Evolutionary conservation across 2,329 filamentous ascomycete genomes (phyloP).

Genomic region (Sclerotinia subarctica): DNA sequence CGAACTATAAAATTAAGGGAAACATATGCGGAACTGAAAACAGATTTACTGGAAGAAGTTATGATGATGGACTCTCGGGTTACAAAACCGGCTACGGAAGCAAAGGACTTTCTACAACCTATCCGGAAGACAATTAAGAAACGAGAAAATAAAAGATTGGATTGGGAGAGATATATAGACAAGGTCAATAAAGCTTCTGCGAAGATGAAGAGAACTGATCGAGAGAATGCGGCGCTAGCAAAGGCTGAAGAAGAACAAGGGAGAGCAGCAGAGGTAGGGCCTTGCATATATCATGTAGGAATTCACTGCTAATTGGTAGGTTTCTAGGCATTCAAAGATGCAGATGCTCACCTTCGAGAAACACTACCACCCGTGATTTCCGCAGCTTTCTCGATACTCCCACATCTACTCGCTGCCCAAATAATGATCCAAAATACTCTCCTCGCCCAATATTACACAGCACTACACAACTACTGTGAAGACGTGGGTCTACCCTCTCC

Average conservation of each 20-base stretch:
- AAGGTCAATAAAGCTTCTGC: constrained; percentile 66
- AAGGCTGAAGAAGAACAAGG: constrained; percentile 71
- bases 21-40: constrained; percentile 67
- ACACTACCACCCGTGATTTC: constrained; percentile 69
- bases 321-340: constrained; percentile 64
- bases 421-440: constrained; percentile 75
- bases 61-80: constrained; percentile 66
- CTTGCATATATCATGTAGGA: constrained; percentile 21
- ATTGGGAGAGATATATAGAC: constrained; percentile 75
- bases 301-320: constrained; percentile 24
- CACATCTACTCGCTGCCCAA: constrained; percentile 65
- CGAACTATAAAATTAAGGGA: constrained; percentile 63
- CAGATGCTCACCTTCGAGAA: constrained; percentile 70
- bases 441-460: constrained; percentile 74
- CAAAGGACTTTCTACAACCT: constrained; percentile 65
- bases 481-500: constrained; percentile 68
- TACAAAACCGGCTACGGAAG: constrained; percentile 65
- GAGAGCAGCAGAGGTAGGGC: constrained; percentile 58
- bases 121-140: constrained; percentile 83
- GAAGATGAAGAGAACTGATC: constrained; percentile 66
- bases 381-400: constrained; percentile 70
- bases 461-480: constrained; percentile 69
- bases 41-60: constrained; percentile 69
- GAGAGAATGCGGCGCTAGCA: constrained; percentile 67
- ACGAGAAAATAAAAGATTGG: constrained; percentile 75